Conservation (phyloP, 2,329 filamentous ascomycete species). For the Aspergillus oerlinghausenensis region DNA sequence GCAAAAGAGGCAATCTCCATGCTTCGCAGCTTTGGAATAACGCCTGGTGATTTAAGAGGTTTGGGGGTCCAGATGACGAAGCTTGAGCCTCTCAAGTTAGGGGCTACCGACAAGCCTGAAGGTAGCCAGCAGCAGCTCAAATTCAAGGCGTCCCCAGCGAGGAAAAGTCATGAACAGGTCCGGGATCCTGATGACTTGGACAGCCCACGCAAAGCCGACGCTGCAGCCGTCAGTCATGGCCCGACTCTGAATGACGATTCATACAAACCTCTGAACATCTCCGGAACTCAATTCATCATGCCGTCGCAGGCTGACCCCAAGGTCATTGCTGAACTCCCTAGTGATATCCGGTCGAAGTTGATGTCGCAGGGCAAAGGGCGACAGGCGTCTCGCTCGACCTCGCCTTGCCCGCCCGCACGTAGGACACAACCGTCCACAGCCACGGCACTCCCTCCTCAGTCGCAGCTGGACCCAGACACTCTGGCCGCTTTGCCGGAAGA, state of each 20-base stretch:
- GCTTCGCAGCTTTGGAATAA: constrained; percentile 74
- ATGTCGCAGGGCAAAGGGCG: constrained; percentile 51
- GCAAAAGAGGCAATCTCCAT: constrained; percentile 82
- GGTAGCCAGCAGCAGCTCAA: constrained; percentile 75
- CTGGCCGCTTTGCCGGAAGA: constrained; percentile 80
- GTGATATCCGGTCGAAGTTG: constrained; percentile 74
- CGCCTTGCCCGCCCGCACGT: constrained; percentile 31
- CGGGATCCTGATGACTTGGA: constrained; percentile 48
- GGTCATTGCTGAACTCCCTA: constrained; percentile 78
- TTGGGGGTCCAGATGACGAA: constrained; percentile 92
- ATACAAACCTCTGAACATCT: constrained; percentile 68
- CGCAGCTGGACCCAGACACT: constrained; percentile 80
- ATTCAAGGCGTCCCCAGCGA: constrained; percentile 53
- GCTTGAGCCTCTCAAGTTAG: constrained; percentile 69
- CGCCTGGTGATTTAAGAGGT: constrained; percentile 87
- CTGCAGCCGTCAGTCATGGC: constrained; percentile 25
- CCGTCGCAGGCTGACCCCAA: constrained; percentile 73
- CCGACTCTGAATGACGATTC: constrained; percentile 31
- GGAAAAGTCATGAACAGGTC: constrained; percentile 17
- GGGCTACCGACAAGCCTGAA: constrained; percentile 51
- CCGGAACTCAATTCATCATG: constrained; percentile 87
- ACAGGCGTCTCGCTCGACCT: constrained; percentile 21
- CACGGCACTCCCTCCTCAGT: constrained; percentile 53
- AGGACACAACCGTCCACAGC: constrained; percentile 20
- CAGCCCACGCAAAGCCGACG: constrained; percentile 37